Evolutionary conservation across 192 early-diverging fungal genomes (phyloP).

Genomic region (Backusella luteola): DNA sequence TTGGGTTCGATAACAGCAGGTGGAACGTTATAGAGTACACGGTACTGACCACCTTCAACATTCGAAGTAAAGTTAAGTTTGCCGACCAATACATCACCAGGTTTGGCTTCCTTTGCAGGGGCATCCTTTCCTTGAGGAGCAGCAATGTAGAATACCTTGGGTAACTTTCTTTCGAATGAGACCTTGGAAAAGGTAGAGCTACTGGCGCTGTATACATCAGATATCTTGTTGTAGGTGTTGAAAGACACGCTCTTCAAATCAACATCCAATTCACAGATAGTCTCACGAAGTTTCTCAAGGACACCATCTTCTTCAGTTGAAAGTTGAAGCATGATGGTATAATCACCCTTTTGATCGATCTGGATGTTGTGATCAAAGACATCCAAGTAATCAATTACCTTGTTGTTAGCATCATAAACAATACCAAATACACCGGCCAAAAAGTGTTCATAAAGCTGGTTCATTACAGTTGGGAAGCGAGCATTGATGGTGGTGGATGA

Average conservation of each 20-base stretch:
- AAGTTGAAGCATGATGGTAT: slow-evolving; percentile 79
- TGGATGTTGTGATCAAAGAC: slow-evolving; percentile 70
- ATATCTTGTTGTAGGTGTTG: slow-evolving; percentile 52
- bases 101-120: slow-evolving; percentile 67
- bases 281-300: slow-evolving; percentile 73
- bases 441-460: slow-evolving; percentile 79
- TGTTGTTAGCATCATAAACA: slow-evolving; percentile 81
- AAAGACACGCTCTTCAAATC: slow-evolving; percentile 55
- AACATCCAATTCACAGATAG: slow-evolving; percentile 65
- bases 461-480: slow-evolving; percentile 57
- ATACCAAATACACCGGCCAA: slow-evolving; percentile 66
- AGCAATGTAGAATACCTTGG: slow-evolving; percentile 55
- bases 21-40: slow-evolving; percentile 50
- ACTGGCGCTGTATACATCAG: slow-evolving; percentile 48
- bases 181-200: slow-evolving; percentile 42
- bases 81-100: slow-evolving; percentile 81
- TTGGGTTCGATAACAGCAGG: slow-evolving; percentile 46
- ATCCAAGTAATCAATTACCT: slow-evolving; percentile 64
- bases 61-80: slow-evolving; percentile 53
- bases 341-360: slow-evolving; percentile 78
- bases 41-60: slow-evolving; percentile 49
- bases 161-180: slow-evolving; percentile 51
- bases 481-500: slow-evolving; percentile 52
- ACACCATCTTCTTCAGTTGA: slow-evolving; percentile 61
- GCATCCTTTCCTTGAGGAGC: slow-evolving; percentile 45